Conservation (phyloP, 1,139 yeast species). For the Lodderomyces parapsilosis region DNA sequence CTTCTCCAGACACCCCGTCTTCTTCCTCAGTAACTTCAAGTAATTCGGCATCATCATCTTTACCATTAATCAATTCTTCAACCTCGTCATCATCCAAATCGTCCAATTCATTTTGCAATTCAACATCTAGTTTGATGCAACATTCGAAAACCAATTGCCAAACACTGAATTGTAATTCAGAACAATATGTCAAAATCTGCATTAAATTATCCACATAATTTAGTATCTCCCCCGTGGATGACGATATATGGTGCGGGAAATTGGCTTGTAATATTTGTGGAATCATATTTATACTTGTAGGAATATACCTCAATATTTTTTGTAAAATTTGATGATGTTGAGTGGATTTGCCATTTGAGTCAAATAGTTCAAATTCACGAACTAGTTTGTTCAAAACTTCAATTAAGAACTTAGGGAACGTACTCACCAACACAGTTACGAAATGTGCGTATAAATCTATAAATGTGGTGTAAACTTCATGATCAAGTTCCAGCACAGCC, state of each 20-base stretch:
- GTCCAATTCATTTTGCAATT: conserved; percentile 82
- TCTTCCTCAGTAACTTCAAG: conserved; percentile 23
- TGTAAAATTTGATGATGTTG: conserved; percentile 68
- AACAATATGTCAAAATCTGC: conserved; percentile 61
- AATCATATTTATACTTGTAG: conserved; percentile 72
- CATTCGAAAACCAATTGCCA: conserved; percentile 83
- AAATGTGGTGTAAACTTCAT: conserved; percentile 33
- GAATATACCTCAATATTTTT: conserved; percentile 68
- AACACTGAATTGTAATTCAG: conserved; percentile 66
- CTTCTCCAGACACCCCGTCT: too few species aligned
- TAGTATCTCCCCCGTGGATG: conserved; percentile 51
- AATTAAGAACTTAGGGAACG: conserved; percentile 85
- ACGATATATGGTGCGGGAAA: conserved; percentile 78
- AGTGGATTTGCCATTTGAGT: conserved; percentile 3
- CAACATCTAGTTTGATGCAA: conserved; percentile 89
- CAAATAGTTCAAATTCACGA: conserved; percentile 47
- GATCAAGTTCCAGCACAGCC: conserved; percentile 16
- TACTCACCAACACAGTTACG: conserved; percentile 74
- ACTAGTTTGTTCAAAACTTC: conserved; percentile 73
- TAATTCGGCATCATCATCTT: conserved; percentile 39
- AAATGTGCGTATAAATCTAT: conserved; percentile 62
- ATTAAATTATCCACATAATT: conserved; percentile 69
- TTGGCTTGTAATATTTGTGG: conserved; percentile 55
- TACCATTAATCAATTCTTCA: conserved; percentile 58
- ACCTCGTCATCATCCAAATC: conserved; percentile 77